Evolutionary conservation across 768 basidiomycete genomes (phyloP).

Genomic region (Mycena galopus): DNA sequence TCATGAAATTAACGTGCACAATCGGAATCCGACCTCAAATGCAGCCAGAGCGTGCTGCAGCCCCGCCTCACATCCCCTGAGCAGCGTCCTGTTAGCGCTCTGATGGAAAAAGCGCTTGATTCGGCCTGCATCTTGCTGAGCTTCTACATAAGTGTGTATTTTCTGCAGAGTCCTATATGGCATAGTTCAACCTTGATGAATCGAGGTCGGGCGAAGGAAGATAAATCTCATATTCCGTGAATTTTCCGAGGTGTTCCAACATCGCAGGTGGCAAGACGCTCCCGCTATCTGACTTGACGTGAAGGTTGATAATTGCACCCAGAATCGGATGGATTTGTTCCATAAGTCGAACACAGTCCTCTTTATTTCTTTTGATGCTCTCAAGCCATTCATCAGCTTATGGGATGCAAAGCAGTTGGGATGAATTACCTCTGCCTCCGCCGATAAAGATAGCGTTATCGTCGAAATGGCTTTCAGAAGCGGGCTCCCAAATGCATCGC

Average conservation of each 20-base stretch:
- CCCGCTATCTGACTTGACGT: not conserved
- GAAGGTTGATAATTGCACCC: not conserved
- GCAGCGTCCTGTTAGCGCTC: not conserved
- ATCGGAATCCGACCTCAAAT: not conserved
- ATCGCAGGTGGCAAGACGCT: not conserved
- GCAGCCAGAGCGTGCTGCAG: not conserved
- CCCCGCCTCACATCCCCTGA: not conserved
- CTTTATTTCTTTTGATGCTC: not conserved
- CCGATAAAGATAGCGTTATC: not conserved
- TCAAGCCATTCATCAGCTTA: not conserved
- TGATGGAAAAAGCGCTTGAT: not conserved
- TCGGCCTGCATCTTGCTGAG: not conserved
- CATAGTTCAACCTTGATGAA: not conserved
- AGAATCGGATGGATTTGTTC: not conserved
- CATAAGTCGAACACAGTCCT: not conserved
- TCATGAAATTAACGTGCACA: not conserved
- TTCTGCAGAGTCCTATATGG: not conserved
- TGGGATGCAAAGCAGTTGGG: not conserved
- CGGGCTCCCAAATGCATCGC: not conserved
- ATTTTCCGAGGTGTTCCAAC: not conserved
- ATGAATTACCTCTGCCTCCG: not conserved
- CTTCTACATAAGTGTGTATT: not conserved
- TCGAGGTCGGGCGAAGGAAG: not conserved
- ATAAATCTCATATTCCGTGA: not conserved
- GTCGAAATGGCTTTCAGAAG: not conserved